phyloP scores from a whole-genome alignment of 805 yeast genomes.

The Teunomyces kruisii region DNA sequence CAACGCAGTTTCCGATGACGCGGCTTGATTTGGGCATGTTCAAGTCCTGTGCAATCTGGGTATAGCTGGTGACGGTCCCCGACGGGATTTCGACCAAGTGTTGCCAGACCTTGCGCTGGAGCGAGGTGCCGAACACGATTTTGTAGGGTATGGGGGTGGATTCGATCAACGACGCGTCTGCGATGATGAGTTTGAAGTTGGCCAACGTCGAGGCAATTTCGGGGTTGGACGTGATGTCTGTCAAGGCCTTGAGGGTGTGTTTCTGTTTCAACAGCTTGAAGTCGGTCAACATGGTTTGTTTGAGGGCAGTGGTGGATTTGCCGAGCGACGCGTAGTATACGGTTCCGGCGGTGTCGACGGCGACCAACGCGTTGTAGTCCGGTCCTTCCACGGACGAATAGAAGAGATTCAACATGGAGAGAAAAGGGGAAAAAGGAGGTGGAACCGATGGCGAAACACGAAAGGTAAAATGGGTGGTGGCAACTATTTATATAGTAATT shows the following conservation, averaged over 20 bases:
- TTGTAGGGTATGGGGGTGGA: constrained; percentile 18
- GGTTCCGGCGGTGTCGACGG: constrained; percentile 13
- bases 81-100: constrained; percentile 19
- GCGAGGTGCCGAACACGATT: constrained; percentile 37
- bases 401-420: constrained; percentile 9
- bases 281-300: constrained; percentile 11
- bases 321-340: constrained; percentile 23
- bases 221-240: background rate
- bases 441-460: too few species aligned
- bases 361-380: constrained; percentile 13
- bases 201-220: constrained; percentile 9
- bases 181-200: constrained; percentile 8
- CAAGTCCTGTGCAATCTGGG: constrained; percentile 29
- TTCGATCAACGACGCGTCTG: constrained; percentile 11
- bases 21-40: constrained; percentile 30
- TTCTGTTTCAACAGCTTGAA: constrained; percentile 8
- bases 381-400: constrained; percentile 12
- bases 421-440: too few species aligned
- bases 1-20: constrained; percentile 43
- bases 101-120: constrained; percentile 41
- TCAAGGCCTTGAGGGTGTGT: constrained; percentile 1
- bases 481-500: background rate
- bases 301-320: constrained; percentile 2
- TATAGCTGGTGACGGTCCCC: constrained; percentile 33
- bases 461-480: too few species aligned